phyloP scores from a whole-genome alignment of 108 stramenopile species.

The Schizochytrium sp. region DNA sequence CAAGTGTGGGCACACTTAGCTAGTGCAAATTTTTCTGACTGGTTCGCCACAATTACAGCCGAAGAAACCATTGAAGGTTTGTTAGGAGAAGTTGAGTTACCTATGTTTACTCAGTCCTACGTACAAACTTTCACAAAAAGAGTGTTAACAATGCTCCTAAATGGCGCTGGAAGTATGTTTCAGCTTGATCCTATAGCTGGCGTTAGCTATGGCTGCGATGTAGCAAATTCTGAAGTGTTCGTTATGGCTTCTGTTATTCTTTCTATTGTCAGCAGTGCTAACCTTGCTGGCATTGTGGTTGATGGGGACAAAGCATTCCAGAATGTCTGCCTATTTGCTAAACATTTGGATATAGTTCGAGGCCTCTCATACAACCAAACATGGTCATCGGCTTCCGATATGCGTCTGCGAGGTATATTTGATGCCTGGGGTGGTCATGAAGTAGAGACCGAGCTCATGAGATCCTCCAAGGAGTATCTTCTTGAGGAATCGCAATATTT shows the following conservation, averaged over 20 bases:
- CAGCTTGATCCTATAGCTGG: too few relatives aligned
- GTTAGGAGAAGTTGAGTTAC: neutral
- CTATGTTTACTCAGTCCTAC: neutral
- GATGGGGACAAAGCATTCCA: neutral
- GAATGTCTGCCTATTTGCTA: slow-evolving; percentile 11
- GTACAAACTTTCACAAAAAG: neutral
- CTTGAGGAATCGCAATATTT: neutral
- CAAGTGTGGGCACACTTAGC: slow-evolving; percentile 1
- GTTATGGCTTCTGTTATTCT: neutral
- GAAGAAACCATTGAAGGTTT: neutral
- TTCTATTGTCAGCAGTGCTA: neutral
- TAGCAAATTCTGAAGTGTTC: neutral
- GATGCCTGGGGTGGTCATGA: slow-evolving; percentile 38
- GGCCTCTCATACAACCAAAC: slow-evolving; percentile 1
- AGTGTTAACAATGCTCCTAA: neutral
- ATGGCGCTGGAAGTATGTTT: too few relatives aligned
- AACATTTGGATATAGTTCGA: neutral
- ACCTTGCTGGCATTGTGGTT: neutral
- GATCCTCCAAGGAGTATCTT: neutral
- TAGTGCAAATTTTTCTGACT: neutral
- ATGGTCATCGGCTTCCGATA: neutral
- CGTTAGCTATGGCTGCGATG: too few relatives aligned
- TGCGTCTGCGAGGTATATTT: slow-evolving; percentile 5
- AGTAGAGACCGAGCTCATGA: slow-evolving; percentile 39
- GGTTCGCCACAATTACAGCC: neutral